These are phyloP conservation scores for Dictyostelium brefeldianum DNA, from an alignment of 78 protist genomes.

Conservation along the genomic window DNA sequence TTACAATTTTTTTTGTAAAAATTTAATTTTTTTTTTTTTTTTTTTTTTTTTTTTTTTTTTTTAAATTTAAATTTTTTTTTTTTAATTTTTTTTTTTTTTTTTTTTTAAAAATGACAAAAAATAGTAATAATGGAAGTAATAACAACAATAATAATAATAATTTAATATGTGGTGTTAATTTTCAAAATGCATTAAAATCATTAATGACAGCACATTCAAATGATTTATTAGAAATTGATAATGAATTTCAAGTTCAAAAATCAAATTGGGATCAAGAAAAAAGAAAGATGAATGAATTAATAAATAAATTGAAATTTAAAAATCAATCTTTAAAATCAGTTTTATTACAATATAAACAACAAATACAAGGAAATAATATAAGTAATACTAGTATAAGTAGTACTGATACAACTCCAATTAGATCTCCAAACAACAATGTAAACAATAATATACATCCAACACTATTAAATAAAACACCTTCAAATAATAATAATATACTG, in stretches of 20 bases:
- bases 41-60: conserved; percentile 8
- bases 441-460: background rate
- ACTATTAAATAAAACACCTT: background rate
- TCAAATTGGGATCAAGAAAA: conserved; percentile 40
- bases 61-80: too few species aligned
- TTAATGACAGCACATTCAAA: conserved; percentile 57
- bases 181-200: conserved; percentile 37
- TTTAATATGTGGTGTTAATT: conserved; percentile 20
- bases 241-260: conserved; percentile 65
- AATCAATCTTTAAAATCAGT: conserved; percentile 1
- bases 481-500: background rate
- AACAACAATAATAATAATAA: background rate
- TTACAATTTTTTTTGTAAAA: background rate
- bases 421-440: background rate
- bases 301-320: conserved; percentile 34
- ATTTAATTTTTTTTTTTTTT: background rate
- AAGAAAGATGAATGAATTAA: background rate
- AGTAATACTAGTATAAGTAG: background rate
- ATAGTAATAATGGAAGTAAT: background rate
- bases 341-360: background rate
- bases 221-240: conserved; percentile 64
- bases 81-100: background rate
- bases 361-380: background rate
- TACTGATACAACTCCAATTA: background rate
- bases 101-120: background rate